phyloP scores from a whole-genome alignment of 768 basidiomycete genomes.

The Pleurotus sapidus region DNA sequence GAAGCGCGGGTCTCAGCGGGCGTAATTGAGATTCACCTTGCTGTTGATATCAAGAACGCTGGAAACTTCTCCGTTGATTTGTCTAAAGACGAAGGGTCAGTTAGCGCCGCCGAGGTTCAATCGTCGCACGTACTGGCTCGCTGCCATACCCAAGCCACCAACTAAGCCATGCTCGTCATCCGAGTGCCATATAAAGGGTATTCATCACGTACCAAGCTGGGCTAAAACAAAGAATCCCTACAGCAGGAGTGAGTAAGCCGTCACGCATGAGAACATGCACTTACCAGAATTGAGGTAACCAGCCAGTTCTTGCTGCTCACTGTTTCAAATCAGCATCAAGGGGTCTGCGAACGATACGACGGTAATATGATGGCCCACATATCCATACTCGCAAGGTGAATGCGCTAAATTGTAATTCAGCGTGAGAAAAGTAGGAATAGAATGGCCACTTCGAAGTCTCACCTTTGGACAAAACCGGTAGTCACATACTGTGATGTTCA shows the following conservation, averaged over 20 bases:
- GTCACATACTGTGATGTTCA: not conserved
- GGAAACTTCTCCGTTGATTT: not conserved
- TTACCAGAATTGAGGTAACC: not conserved
- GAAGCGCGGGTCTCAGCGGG: not conserved
- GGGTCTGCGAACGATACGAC: not conserved
- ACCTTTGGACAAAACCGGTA: not conserved
- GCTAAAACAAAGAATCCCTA: not conserved
- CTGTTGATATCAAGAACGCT: not conserved
- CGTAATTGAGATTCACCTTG: not conserved
- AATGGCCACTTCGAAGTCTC: not conserved
- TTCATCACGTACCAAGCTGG: not conserved
- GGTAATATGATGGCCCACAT: not conserved
- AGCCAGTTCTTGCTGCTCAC: conserved; percentile 1
- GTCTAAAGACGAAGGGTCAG: not conserved
- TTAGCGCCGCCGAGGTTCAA: too few species aligned
- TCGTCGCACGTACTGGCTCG: not conserved
- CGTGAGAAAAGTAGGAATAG: too few species aligned
- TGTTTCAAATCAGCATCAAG: not conserved
- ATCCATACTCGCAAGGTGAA: not conserved
- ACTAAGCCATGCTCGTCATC: not conserved
- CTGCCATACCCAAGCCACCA: not conserved
- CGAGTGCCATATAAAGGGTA: not conserved
- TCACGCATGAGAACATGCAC: not conserved
- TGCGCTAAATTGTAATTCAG: not conserved
- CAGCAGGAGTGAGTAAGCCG: not conserved